Base-by-base conservation (phyloP, 2,329 filamentous ascomycete genomes). In the Cadophora gregata region DNA sequence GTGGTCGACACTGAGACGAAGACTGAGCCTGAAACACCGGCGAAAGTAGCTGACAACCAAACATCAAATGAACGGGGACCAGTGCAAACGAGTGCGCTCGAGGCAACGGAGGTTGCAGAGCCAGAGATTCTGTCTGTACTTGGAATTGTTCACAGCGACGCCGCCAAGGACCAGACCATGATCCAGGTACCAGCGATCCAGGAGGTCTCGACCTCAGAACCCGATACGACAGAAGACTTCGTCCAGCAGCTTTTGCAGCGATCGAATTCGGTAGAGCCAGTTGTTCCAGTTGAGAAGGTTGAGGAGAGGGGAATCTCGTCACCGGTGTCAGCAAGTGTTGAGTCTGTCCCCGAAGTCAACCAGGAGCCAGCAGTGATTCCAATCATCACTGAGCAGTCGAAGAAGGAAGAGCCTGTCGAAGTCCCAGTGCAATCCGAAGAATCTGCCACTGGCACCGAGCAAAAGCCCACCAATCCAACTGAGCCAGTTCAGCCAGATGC, bases 231-330 rank as follows among this genome's bases (percentile, higher is more conserved):
- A 8, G 58, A 60, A 48, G n/a, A 3, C 19, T 48, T 48, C 16
- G 58, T 47, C 16, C 24, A 58, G n/a, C 31, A 58, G 31, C 53
- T 58, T 25, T 14, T 58, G 12, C 53, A 38, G 12, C 53, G 53
- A 58, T 58, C 53, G 31, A 58, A 58, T 38, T 36, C 33, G 7
- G 53, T n/a, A 24, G 53, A 58, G 31, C 29, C 29, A 16, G 33
- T 24, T 25, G 0, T 58, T 4, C 31, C 31, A 14, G 31, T 25
- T 7, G 31, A 25, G 9, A 21, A 58, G n/a, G n/a, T 16, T 24
- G n/a, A 58, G 7, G 31, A 24, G 33, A 16, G 12, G 38, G 2
- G 10, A 27, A 14, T 10, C 24, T 27, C 27, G 7, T 0, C 0
- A n/a, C 25, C 24, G 2, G 24, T 9, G 12, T 16, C 27, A 19